phyloP scores from a whole-genome alignment of 768 basidiomycete genomes.

The Boletus vinaceobasis region DNA sequence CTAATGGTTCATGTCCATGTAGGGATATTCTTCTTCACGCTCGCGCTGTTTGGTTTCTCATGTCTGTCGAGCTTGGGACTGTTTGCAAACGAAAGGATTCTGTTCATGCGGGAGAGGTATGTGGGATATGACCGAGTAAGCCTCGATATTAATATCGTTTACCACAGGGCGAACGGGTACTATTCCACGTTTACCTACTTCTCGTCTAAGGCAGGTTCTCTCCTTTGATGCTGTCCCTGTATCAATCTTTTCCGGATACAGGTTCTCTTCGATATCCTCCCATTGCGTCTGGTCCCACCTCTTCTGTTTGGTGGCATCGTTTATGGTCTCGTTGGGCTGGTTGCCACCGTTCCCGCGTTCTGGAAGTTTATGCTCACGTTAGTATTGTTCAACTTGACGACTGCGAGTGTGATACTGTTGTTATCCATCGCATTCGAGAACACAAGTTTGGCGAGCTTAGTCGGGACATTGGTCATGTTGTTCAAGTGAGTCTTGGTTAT shows the following conservation, averaged over 20 bases:
- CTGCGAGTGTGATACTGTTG: constrained; percentile 87
- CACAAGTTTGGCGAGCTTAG: constrained; percentile 83
- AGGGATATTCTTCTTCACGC: constrained; percentile 95
- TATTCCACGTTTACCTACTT: constrained; percentile 98
- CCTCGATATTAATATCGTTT: not conserved
- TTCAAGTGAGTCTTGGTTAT: constrained; percentile 74
- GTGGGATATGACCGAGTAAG: constrained; percentile 11
- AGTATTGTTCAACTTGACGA: constrained; percentile 95
- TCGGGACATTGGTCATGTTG: constrained; percentile 95
- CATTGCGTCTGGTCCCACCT: constrained; percentile 90
- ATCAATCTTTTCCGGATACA: constrained; percentile 24
- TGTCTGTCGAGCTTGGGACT: constrained; percentile 90
- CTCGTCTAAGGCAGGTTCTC: constrained; percentile 68
- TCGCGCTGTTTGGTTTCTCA: constrained; percentile 96
- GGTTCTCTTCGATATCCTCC: constrained; percentile 96
- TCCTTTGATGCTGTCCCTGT: not conserved
- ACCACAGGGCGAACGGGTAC: constrained; percentile 86
- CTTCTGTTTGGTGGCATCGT: constrained; percentile 95
- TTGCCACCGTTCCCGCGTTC: constrained; percentile 83
- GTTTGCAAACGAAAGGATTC: constrained; percentile 91
- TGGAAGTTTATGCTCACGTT: constrained; percentile 99
- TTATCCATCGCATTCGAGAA: constrained; percentile 87
- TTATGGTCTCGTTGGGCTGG: constrained; percentile 92
- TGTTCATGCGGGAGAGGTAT: constrained; percentile 98
- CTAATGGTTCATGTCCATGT: constrained; percentile 1